Conservation (phyloP, 2,329 filamentous ascomycete genomes). For the Fusarium vanettenii region DNA sequence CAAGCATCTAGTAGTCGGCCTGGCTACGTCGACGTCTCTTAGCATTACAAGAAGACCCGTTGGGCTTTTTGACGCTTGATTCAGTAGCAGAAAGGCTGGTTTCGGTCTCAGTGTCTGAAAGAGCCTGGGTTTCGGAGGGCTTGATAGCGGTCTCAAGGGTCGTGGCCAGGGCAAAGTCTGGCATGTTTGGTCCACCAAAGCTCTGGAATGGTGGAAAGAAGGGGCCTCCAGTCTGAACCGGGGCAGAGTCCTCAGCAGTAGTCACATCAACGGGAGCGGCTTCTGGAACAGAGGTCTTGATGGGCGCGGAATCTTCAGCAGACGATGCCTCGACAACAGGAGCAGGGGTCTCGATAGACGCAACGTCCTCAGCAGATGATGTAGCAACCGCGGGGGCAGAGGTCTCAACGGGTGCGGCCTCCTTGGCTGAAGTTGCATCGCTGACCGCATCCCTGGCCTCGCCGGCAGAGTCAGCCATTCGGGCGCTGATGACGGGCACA, state of each 20-base stretch:
- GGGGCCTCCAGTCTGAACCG: not conserved
- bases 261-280: not conserved
- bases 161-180: not conserved
- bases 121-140: not conserved
- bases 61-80: not conserved
- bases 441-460: not conserved
- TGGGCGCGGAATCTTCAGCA: not conserved
- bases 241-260: not conserved
- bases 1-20: not conserved
- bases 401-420: not conserved
- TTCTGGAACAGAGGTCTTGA: not conserved
- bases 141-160: not conserved
- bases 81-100: not conserved
- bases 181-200: not conserved
- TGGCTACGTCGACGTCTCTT: not conserved
- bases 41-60: not conserved
- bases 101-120: not conserved
- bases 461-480: conserved; percentile 13
- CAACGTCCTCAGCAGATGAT: not conserved
- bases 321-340: not conserved
- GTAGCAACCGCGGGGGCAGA: not conserved
- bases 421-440: not conserved
- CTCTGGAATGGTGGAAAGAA: not conserved
- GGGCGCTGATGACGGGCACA: conserved; percentile 22
- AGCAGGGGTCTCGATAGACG: not conserved